These are phyloP conservation scores for Verticillium dahliae DNA, from an alignment of 2,329 filamentous ascomycete genomes.

Conservation along the genomic window DNA sequence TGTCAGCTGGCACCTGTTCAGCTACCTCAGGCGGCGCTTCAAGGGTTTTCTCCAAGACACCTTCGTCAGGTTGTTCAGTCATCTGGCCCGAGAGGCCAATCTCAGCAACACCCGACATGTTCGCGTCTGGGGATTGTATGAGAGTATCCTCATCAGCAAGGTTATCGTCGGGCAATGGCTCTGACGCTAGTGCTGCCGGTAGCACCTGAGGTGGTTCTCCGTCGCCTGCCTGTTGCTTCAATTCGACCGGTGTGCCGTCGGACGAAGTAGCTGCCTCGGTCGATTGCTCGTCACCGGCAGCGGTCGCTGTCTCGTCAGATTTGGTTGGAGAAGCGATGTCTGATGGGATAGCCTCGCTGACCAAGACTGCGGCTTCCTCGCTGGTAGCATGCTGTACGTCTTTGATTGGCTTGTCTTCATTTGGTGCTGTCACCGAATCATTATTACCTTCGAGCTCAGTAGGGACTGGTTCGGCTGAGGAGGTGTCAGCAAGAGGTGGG, in stretches of 20 bases:
- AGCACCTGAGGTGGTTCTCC: too few relatives aligned
- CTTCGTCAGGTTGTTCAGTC: neutral
- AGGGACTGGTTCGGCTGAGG: neutral
- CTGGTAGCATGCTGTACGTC: too few relatives aligned
- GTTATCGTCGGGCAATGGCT: neutral
- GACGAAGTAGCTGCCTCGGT: too few relatives aligned
- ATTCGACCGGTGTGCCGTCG: too few relatives aligned
- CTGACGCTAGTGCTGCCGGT: neutral
- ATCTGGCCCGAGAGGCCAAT: neutral
- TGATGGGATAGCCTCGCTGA: too few relatives aligned
- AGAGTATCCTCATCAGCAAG: neutral
- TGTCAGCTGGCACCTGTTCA: neutral
- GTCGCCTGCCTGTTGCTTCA: too few relatives aligned
- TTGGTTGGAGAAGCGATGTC: too few relatives aligned
- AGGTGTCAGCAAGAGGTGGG: neutral
- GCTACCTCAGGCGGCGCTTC: neutral
- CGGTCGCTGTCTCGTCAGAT: too few relatives aligned
- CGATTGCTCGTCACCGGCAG: too few relatives aligned
- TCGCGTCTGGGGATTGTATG: neutral
- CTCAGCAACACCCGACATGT: too few relatives aligned
- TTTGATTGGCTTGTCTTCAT: neutral
- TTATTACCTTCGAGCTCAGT: neutral
- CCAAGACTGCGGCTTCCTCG: too few relatives aligned
- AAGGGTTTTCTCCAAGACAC: neutral
- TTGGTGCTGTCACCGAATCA: neutral